Base-by-base conservation (phyloP, 2,329 filamentous ascomycete species). In the Acarospora socialis region DNA sequence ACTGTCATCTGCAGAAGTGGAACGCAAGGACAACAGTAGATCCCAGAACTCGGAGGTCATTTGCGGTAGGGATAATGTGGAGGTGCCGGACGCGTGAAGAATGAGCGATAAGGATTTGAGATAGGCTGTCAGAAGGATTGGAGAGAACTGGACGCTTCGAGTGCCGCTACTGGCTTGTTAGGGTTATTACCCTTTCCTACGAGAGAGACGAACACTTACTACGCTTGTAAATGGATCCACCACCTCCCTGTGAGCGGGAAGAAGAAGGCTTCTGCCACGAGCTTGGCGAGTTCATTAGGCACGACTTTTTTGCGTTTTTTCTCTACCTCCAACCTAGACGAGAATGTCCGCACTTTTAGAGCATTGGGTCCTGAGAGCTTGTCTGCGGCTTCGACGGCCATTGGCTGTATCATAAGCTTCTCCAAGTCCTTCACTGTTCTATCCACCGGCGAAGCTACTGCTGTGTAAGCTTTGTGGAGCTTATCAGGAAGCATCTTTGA, bases 331-430 rank as follows among this genome's bases (percentile, higher is more conserved):
- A 86, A 73, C 12, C 80, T 74, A 0, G 80, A 81, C 7, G 78
- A 87, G 55, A 95, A 93, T 2, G 78, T 92, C 17, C 82, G 75
- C 14, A 95, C 70, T 58, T 95, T 95, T 27, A 98, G 70, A 4
- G 78, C 70, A 43, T 84, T 74, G 0, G 90, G 86, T 0, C 87
- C 84, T 0, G 78, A 77, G 5, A 74, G 65, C 14, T 76, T 66
- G 49, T 94, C 84, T 23, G 84, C 86, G 2, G 86, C 82, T 36
- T 73, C 65, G 21, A 81, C 76, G 1, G 87, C 84, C 17, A 95
- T 60, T 0, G 90, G 90, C 10, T 76, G 73, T 13, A 95, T 73
- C 46, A 93, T 81, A 1, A 66, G 63, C 16, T 74, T 69, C 4
- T 79, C 75, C 28, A 94, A 63, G 7, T 65, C 66, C 35, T 68